phyloP scores from a whole-genome alignment of 75 land plant genomes.

The Cupressus sempervirens region DNA sequence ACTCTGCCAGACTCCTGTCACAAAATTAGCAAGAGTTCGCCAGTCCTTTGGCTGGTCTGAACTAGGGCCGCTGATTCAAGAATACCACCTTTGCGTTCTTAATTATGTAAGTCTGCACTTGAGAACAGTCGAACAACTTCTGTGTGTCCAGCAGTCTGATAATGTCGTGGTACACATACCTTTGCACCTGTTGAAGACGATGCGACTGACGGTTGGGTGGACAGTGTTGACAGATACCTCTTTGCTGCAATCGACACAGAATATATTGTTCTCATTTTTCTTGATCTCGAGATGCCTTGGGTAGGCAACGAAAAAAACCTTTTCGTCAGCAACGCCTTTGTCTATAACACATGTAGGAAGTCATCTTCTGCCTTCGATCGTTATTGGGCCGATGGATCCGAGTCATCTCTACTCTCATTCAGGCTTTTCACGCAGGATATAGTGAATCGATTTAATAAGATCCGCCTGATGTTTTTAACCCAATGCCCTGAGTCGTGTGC shows the following conservation, averaged over 20 bases:
- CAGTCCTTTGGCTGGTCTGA: conserved; percentile 20
- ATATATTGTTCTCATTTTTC: conserved; percentile 28
- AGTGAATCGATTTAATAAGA: no score
- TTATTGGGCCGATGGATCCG: no score
- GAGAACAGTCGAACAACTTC: conserved; percentile 22
- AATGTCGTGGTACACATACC: conserved; percentile 29
- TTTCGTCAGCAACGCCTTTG: conserved; percentile 21
- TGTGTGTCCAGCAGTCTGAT: conserved; percentile 26
- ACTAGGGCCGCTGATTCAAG: conserved; percentile 21
- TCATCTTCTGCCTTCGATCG: no score
- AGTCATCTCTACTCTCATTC: no score
- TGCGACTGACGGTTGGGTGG: conserved; percentile 18
- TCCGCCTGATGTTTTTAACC: no score
- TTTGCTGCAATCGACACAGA: conserved; percentile 21
- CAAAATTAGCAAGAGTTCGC: conserved; percentile 21
- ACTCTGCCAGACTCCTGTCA: conserved; percentile 22
- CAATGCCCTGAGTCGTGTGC: no score
- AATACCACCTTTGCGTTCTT: conserved; percentile 24
- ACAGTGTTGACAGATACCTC: conserved; percentile 29
- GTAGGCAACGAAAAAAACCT: conserved; percentile 24
- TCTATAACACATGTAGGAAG: no score
- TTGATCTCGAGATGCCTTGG: conserved; percentile 7
- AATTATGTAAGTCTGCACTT: conserved; percentile 25
- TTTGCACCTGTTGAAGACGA: conserved; percentile 27
- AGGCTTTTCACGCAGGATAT: no score